Percentiles rank a stretch among this genome's conserved stretches.
Conservation (phyloP, 2,329 filamentous ascomycete genomes). For the Elsinoe fawcettii region DNA sequence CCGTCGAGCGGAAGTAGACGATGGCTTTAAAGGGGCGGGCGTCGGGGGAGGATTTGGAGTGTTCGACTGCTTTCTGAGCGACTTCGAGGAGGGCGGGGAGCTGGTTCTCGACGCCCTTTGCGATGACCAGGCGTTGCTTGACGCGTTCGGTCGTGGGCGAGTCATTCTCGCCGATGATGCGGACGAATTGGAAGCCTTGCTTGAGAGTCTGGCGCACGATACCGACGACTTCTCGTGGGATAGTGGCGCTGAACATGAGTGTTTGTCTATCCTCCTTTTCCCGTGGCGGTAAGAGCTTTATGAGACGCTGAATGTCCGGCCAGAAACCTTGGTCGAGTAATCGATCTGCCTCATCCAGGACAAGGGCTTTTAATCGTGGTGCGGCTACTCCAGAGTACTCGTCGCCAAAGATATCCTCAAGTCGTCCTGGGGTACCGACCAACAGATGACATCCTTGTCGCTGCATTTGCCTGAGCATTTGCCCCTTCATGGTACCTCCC, state of each 20-base stretch:
- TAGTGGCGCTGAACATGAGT: constrained; percentile 90
- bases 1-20: constrained; percentile 77
- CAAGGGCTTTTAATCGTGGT: constrained; percentile 50
- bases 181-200: constrained; percentile 76
- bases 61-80: constrained; percentile 51
- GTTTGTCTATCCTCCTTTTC: constrained; percentile 68
- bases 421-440: constrained; percentile 80
- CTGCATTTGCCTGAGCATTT: constrained; percentile 61
- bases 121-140: constrained; percentile 65
- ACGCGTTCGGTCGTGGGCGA: constrained; percentile 76
- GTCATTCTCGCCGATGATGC: constrained; percentile 78
- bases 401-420: constrained; percentile 74
- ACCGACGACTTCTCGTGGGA: constrained; percentile 72
- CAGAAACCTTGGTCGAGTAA: constrained; percentile 53
- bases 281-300: constrained; percentile 52
- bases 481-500: constrained; percentile 73
- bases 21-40: constrained; percentile 84
- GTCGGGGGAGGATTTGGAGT: constrained; percentile 32
- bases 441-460: constrained; percentile 77
- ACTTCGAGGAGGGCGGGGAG: constrained; percentile 73
- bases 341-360: constrained; percentile 61
- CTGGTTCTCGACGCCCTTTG: constrained; percentile 65
- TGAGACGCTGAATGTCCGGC: constrained; percentile 42
- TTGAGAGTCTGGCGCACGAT: constrained; percentile 75
- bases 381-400: constrained; percentile 54